phyloP scores from a whole-genome alignment of 1,284 basidiomycete genomes.

The Ganoderma lingzhi region DNA sequence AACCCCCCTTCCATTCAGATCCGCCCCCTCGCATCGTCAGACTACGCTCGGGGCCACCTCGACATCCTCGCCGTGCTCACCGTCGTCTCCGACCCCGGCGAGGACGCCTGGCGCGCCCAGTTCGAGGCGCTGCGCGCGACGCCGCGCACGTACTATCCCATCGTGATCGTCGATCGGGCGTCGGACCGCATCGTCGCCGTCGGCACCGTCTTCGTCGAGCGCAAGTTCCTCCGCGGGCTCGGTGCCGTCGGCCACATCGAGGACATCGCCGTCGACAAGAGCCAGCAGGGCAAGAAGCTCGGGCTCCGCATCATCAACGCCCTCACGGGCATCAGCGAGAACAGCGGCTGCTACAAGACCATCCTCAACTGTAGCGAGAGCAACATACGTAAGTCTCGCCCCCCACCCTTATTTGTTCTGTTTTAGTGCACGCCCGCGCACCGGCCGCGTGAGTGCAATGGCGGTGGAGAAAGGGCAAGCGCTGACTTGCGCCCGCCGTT shows the following conservation, averaged over 20 bases:
- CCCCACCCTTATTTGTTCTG: constrained; percentile 18
- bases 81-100: constrained; percentile 79
- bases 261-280: constrained; percentile 93
- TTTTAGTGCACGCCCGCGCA: too few species aligned
- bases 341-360: constrained; percentile 90
- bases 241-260: constrained; percentile 95
- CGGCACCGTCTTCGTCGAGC: constrained; percentile 89
- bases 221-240: constrained; percentile 89
- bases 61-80: constrained; percentile 85
- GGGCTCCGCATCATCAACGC: constrained; percentile 89
- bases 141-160: constrained; percentile 79
- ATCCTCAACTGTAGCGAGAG: constrained; percentile 94
- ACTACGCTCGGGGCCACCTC: constrained; percentile 88
- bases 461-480: not conserved
- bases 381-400: constrained; percentile 82
- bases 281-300: constrained; percentile 89
- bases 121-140: constrained; percentile 67
- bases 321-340: constrained; percentile 82
- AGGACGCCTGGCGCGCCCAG: constrained; percentile 70
- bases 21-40: constrained; percentile 88
- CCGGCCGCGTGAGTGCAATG: not conserved
- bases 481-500: constrained; percentile 17
- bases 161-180: constrained; percentile 83
- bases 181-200: constrained; percentile 87
- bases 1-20: constrained; percentile 58